These are phyloP conservation scores for Breviolum minutum DNA, from an alignment of 73 alveolate species.

Conservation along the genomic window DNA sequence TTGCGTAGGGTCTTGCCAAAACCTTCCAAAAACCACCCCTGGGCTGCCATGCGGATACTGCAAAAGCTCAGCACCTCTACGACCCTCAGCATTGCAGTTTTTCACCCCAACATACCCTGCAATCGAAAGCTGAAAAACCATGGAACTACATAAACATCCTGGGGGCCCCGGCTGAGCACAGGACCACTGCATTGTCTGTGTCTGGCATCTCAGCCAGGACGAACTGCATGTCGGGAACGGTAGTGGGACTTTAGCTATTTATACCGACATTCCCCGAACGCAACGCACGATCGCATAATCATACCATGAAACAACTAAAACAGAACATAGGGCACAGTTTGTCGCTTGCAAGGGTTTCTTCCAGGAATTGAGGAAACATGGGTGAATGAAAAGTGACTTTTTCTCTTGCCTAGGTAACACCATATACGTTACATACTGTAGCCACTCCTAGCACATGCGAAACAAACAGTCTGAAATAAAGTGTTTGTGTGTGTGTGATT, in stretches of 20 bases:
- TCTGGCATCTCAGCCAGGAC: constrained; percentile 54
- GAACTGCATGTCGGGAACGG: background rate
- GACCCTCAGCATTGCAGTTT: background rate
- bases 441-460: too few species aligned
- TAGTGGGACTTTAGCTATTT: background rate
- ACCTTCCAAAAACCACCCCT: background rate
- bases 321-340: too few species aligned
- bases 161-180: background rate
- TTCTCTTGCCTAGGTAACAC: too few species aligned
- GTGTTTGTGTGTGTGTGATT: too few species aligned
- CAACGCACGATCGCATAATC: too few species aligned
- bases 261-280: too few species aligned
- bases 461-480: too few species aligned
- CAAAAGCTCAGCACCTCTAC: constrained; percentile 27
- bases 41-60: background rate
- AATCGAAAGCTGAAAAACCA: background rate
- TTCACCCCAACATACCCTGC: background rate
- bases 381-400: too few species aligned
- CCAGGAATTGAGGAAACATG: too few species aligned
- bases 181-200: constrained; percentile 40
- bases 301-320: too few species aligned
- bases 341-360: too few species aligned
- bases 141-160: background rate
- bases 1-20: background rate
- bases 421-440: too few species aligned